These are phyloP conservation scores for Golubevia pallescens DNA, from an alignment of 1,284 basidiomycete species.

Conservation along the genomic window DNA sequence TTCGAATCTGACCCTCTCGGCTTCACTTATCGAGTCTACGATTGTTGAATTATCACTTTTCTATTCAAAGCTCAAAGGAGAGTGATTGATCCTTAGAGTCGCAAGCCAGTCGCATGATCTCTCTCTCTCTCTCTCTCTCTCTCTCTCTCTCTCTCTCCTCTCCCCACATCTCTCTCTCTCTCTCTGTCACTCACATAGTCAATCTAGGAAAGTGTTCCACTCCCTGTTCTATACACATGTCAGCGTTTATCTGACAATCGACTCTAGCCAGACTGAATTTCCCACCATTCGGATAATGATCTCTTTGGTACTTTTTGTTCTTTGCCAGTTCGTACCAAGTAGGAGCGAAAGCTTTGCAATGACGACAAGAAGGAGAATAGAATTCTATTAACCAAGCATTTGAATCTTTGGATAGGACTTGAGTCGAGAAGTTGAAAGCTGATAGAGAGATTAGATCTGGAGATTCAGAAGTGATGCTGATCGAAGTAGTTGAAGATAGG, in stretches of 20 bases:
- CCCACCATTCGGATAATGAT: conserved; percentile 32
- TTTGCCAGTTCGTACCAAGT: conserved; percentile 78
- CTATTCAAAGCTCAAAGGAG: no score
- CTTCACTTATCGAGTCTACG: no score
- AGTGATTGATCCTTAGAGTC: no score
- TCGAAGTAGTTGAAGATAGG: no score
- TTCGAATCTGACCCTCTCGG: no score
- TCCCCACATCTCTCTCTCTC: neutral
- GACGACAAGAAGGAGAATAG: conserved; percentile 74
- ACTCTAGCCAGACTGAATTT: conserved; percentile 57
- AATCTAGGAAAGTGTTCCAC: conserved; percentile 36
- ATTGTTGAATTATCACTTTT: no score
- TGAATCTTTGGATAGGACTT: conserved; percentile 16
- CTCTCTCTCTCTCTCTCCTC: neutral
- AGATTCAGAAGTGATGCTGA: no score
- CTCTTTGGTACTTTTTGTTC: conserved; percentile 69
- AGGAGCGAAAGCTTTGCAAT: conserved; percentile 78
- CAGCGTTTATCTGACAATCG: conserved; percentile 41
- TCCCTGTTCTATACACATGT: conserved; percentile 45
- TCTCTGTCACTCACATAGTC: conserved; percentile 19
- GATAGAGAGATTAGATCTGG: no score
- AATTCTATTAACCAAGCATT: conserved; percentile 60
- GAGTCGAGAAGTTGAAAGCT: no score
- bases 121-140: no score
- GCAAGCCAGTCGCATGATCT: no score